Evolutionary conservation across 768 basidiomycete species (phyloP), one percentile per base, ranked within the genome.

Genomic region (Lactarius evosmus): DNA sequence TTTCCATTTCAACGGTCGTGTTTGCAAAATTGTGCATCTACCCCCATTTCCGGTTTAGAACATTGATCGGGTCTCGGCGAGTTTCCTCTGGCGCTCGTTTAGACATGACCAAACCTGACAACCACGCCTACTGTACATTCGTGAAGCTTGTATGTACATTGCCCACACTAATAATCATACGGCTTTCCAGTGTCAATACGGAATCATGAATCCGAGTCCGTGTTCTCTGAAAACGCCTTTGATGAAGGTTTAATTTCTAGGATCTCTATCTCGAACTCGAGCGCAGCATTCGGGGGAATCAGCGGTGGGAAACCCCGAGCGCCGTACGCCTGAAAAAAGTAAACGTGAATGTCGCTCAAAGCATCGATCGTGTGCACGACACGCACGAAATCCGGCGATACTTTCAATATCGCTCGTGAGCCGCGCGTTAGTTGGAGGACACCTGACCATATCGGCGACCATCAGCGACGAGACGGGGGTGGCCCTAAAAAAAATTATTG

Each of bases 221-320:
- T 14, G 29, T 7, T 44, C 41, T 36, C 44, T 12, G 17, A 51
- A 59, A 25, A 61, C 14, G 17, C 22, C 33, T 29, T 29, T 11
- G 74, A 71, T 76, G 71, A 50, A 32, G 53, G 54, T 41, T 77
- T 84, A 77, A 93, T 91, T 72, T 82, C 78, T 62, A 93, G 69
- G 50, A 95, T 79, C 75, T 94, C 90, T 57, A 95, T 89, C 75
- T 93, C 90, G 71, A 94, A 94, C 65, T 77, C 82, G 73, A 95
- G 82, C 12, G 83, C 85, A 7, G 89, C 73, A 72, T 93, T 85
- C 68, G 87, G 73, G 5, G 91, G 90, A 74, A 93, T 93, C 63
- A 88, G 78, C 29, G 88, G 88, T 6, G 86, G 85, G 74, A 87
- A 91, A 11, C 91, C 91, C 30, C 85, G 82, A 22, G 74, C 17